Percentiles rank a stretch among this genome's conserved stretches.
Evolutionary conservation across 768 basidiomycete species (phyloP).

Genomic region (Lactifluus hygrophoroides): DNA sequence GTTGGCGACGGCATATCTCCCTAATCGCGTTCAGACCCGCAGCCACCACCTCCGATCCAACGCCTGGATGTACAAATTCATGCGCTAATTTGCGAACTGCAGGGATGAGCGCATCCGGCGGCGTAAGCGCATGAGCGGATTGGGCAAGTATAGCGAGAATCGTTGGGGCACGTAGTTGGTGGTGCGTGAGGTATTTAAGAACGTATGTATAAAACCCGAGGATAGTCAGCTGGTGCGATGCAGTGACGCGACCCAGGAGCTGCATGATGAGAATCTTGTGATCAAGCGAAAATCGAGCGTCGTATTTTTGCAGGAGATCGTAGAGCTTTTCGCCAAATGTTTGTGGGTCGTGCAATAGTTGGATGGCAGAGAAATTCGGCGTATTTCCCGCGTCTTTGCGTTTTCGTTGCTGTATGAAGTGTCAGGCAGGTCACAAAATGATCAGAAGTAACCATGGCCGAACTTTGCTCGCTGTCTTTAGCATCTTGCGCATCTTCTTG

Average conservation of each 20-base stretch:
- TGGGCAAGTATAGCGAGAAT: conserved; percentile 93
- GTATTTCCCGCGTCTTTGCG: conserved; percentile 24
- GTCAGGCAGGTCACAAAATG: not conserved
- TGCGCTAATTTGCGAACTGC: conserved; percentile 86
- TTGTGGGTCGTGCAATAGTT: conserved; percentile 91
- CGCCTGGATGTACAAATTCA: conserved; percentile 97
- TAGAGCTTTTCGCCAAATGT: conserved; percentile 92
- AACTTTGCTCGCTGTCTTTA: conserved; percentile 72
- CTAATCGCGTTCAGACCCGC: conserved; percentile 95
- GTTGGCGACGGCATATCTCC: conserved; percentile 90
- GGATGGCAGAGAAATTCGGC: conserved; percentile 85
- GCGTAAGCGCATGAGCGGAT: conserved; percentile 90
- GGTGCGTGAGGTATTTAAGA: conserved; percentile 85
- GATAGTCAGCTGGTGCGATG: conserved; percentile 84
- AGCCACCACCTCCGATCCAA: conserved; percentile 89
- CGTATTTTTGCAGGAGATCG: conserved; percentile 71
- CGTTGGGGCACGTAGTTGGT: conserved; percentile 85
- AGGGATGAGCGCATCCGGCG: conserved; percentile 85
- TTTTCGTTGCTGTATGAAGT: conserved; percentile 31
- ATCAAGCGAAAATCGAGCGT: conserved; percentile 92
- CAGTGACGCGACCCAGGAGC: conserved; percentile 89
- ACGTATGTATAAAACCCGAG: conserved; percentile 95
- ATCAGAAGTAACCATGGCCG: not conserved
- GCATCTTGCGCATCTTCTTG: conserved; percentile 65
- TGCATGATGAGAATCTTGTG: conserved; percentile 98